Conservation (phyloP, 2,329 filamentous ascomycete genomes). For the Penicillium sp. region DNA sequence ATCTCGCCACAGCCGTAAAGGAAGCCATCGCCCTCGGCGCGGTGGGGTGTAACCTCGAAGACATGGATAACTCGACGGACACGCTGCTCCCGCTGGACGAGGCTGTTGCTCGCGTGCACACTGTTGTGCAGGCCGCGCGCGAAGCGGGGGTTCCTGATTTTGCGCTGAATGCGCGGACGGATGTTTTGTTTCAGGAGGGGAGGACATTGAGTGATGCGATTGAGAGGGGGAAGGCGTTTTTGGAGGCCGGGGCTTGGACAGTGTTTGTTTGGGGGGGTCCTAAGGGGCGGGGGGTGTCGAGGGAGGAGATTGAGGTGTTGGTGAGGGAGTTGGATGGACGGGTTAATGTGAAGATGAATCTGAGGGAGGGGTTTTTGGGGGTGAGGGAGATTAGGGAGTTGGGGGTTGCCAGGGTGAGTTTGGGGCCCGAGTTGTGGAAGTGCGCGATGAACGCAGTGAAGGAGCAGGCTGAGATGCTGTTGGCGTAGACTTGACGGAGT, state of each 20-base stretch:
- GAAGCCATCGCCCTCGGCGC: constrained; percentile 54
- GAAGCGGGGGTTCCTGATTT: constrained; percentile 57
- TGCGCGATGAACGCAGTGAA: constrained; percentile 41
- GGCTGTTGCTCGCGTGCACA: constrained; percentile 52
- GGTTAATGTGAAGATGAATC: constrained; percentile 52
- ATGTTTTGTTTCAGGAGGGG: constrained; percentile 49
- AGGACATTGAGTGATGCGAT: constrained; percentile 53
- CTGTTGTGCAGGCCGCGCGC: constrained; percentile 33
- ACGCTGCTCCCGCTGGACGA: constrained; percentile 46
- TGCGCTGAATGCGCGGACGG: constrained; percentile 61
- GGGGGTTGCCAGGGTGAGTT: constrained; percentile 59
- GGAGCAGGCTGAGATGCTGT: constrained; percentile 33
- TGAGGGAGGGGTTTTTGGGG: constrained; percentile 43
- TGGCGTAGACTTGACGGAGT: background rate
- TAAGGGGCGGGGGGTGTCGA: constrained; percentile 45
- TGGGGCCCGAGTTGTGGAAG: constrained; percentile 53
- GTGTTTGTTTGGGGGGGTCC: constrained; percentile 63
- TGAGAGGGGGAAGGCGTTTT: constrained; percentile 57
- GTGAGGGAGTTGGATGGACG: constrained; percentile 53
- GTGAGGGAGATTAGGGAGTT: constrained; percentile 50
- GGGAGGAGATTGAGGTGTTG: constrained; percentile 51
- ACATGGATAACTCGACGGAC: constrained; percentile 45
- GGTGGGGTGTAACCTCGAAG: constrained; percentile 63
- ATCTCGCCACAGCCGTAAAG: constrained; percentile 46
- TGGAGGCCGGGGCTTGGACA: constrained; percentile 60